A percentile compares a stretch with the other conserved stretches of the same genome.
Conservation (phyloP, 2,329 filamentous ascomycete species). For the Neofusicoccum sp. region DNA sequence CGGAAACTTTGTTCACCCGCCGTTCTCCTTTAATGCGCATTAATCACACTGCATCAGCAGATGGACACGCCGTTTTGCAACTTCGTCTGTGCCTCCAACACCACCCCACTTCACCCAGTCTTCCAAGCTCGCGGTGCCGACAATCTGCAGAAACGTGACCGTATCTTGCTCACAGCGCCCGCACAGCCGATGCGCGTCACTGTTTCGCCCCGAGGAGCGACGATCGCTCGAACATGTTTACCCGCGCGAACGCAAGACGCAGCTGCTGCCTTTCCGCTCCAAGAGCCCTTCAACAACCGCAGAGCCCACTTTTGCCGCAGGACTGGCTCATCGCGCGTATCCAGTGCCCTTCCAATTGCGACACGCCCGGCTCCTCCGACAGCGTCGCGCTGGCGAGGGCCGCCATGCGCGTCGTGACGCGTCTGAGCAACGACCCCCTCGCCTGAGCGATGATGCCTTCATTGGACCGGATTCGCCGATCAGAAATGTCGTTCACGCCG, state of each 20-base stretch:
- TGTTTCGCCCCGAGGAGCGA: background rate
- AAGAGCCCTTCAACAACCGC: too few species aligned
- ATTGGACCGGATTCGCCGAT: slow-evolving; percentile 4
- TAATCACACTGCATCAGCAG: background rate
- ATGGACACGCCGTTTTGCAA: background rate
- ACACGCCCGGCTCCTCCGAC: too few species aligned
- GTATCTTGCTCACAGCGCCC: background rate
- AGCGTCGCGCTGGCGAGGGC: background rate
- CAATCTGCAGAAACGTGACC: background rate
- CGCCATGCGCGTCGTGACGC: background rate
- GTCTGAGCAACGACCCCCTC: background rate
- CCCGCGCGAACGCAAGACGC: background rate
- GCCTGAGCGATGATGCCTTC: background rate
- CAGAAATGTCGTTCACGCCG: background rate
- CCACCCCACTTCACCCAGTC: background rate
- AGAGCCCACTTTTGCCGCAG: too few species aligned
- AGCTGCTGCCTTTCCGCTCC: background rate
- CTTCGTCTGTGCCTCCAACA: background rate
- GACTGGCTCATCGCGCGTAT: too few species aligned
- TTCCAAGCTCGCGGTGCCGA: background rate
- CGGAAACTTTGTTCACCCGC: background rate
- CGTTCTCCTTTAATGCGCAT: background rate
- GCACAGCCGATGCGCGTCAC: background rate
- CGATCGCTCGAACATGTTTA: background rate
- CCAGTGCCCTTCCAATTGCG: too few species aligned